These are phyloP conservation scores for Daldinia grandis DNA, from an alignment of 495 filamentous ascomycete species.

Conservation along the genomic window DNA sequence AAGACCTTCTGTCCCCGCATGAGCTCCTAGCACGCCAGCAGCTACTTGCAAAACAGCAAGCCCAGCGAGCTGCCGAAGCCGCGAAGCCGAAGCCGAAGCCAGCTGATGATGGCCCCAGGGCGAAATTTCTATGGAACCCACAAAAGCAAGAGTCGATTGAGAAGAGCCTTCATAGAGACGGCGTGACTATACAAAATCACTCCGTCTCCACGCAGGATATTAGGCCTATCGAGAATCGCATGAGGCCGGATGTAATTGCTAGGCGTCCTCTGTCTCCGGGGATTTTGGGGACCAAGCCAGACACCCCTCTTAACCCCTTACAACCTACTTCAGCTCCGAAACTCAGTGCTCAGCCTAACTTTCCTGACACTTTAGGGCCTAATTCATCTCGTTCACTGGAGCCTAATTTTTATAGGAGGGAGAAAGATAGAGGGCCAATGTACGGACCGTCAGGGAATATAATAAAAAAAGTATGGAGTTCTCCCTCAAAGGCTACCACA, in stretches of 20 bases:
- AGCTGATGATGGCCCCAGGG: not conserved
- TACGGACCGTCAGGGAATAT: not conserved
- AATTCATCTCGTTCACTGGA: too few relatives aligned
- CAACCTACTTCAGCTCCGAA: not conserved
- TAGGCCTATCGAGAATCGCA: too few relatives aligned
- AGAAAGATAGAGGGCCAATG: not conserved
- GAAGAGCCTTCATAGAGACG: conserved; percentile 12
- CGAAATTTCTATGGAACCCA: conserved; percentile 31
- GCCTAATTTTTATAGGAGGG: too few relatives aligned
- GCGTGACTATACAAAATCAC: not conserved
- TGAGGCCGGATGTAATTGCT: not conserved
- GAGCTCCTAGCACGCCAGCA: conserved; percentile 34
- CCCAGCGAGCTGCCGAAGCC: conserved; percentile 8
- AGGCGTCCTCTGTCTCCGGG: not conserved
- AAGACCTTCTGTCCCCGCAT: conserved; percentile 28
- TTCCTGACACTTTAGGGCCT: too few relatives aligned
- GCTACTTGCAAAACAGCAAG: conserved; percentile 20
- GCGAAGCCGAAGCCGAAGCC: conserved; percentile 4
- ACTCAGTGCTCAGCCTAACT: too few relatives aligned
- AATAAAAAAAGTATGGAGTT: not conserved
- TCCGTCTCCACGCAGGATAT: not conserved
- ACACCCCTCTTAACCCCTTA: not conserved
- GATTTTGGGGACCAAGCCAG: not conserved
- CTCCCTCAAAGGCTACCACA: not conserved
- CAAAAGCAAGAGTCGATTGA: conserved; percentile 32